Evolutionary conservation across 495 filamentous ascomycete genomes (phyloP), one percentile per base, ranked within the genome.

Genomic region (Podospora tetraspora): DNA sequence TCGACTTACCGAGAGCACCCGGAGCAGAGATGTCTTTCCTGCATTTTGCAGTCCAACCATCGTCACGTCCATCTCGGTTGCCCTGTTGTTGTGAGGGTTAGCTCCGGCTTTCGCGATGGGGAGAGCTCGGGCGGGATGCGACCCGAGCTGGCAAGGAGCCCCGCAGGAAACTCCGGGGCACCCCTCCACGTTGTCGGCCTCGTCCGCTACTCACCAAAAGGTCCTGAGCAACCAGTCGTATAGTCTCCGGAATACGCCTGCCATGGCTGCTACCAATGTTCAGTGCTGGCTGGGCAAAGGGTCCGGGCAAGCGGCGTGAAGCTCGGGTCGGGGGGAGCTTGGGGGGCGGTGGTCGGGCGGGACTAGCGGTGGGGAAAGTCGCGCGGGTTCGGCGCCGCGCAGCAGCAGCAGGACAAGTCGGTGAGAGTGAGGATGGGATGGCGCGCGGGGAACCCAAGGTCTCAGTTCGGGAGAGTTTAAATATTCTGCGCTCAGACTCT

Each of bases 1-100:
- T 88, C 58, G 13, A 76, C 77, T 79, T 69, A 99, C 95, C 82
- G 95, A 93, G 68, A 99, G 82, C 68, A 99, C 95, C 64, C 94
- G 87, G 77, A 98, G 84, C 76, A 99, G 80, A 37, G 94, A 97
- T 61, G 95, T 98, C 81, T 99, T 99, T 69, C 95, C 95, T 63
- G 95, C 95, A 82, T 99, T 99, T 78, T 99, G 95, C 78, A 99
- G 83, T 25, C 95, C 95, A 83, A 99, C 96, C 92, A 99, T 97
- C 69, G 95, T 99, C 78, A 99, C 92, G 79, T 99, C 94, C 92
- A 99, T 97, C 85, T 99, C 95, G 56, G 92, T 97, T 68, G 94
- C 92, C 95, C 95, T 99, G 73, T 52, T 19, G 43, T 52, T 58
- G 62, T 66, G 65, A 57, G 34, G 27, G 68, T 81, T 74, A 80